Base-by-base conservation (phyloP, 2,329 filamentous ascomycete species). In the Pseudogymnoascus sp. region DNA sequence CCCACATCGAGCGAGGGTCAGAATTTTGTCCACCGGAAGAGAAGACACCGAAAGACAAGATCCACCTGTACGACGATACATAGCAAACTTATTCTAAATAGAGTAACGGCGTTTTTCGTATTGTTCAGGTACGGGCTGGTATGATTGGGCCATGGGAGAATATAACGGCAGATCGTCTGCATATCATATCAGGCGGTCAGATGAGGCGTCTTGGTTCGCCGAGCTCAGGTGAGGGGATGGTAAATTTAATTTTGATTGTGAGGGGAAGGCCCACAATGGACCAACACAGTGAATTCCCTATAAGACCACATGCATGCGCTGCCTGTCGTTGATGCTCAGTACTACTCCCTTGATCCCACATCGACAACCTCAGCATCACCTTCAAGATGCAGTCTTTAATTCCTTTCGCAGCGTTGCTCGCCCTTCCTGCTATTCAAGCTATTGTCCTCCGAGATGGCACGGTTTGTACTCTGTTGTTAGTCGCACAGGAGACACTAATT, bases 1-100 rank as follows among this genome's bases (percentile, higher is more conserved):
- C 33, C 33, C 33, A 37, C 33, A 37, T 37, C 33, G 33, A 37
- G 33, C 33, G 33, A 37, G 6, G 79, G 80, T 31, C 82, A 82
- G 68, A 72, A 80, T 37, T 37, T 37, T 37, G 33, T 37, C 33
- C 12, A 37, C 33, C 33, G 33, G 33, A 37, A 37, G 33, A 37
- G 33, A 37, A 14, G 33, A 37, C 14, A 37, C 33, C 33, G 33
- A 37, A 14, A 37, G 33, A 37, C 33, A 35, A 35, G 33, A 35
- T 35, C 33, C 33, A 35, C 33, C 33, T 35, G 33, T 35, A 35
- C 33, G 33, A 35, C 33, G 33, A 11, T 35, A 35, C 33, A 35
- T 35, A 35, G 33, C 28, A n/a, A 31, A 31, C 28, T 7, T 8
- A 31, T 8, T 31, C 28, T 31, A 31, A 31, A 31, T 31, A 31